Conservation (phyloP, 140 eudicot species). For the Stevia rebaudiana region DNA sequence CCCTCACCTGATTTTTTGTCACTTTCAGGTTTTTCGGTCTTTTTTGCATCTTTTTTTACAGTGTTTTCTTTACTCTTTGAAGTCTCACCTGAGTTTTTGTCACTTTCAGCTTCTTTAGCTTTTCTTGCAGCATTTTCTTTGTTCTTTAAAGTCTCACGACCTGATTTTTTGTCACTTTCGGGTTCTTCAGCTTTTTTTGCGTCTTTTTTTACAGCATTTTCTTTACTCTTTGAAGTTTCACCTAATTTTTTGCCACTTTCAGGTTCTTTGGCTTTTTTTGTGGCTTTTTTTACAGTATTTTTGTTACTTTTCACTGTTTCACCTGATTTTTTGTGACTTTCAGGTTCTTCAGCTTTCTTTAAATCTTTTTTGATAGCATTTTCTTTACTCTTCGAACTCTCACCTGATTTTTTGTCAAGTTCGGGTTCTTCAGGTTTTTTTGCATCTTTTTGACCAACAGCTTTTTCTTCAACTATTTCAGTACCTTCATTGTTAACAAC, state of each 20-base stretch:
- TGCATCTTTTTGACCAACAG: slow-evolving; percentile 16
- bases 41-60: slow-evolving; percentile 22
- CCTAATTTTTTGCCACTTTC: no score
- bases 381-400: slow-evolving; percentile 21
- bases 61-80: slow-evolving; percentile 4
- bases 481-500: slow-evolving; percentile 1
- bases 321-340: slow-evolving; percentile 27
- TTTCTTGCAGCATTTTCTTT: slow-evolving; percentile 8
- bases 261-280: no score
- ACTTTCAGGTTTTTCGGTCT: slow-evolving; percentile 17
- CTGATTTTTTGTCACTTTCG: slow-evolving; percentile 28
- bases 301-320: slow-evolving; percentile 30
- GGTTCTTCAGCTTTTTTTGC: slow-evolving; percentile 22
- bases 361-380: slow-evolving; percentile 18
- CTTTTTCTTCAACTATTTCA: slow-evolving; percentile 10
- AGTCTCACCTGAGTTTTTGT: no score
- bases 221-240: not conserved
- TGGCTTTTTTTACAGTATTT: no score
- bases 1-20: slow-evolving; percentile 31
- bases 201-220: slow-evolving; percentile 16
- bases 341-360: slow-evolving; percentile 19
- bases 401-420: slow-evolving; percentile 29
- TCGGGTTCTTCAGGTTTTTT: slow-evolving; percentile 18
- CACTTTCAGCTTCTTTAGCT: no score
- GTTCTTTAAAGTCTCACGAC: slow-evolving; percentile 22